Base-by-base conservation (phyloP, 768 basidiomycete genomes). In the Leccinellum albellum region DNA sequence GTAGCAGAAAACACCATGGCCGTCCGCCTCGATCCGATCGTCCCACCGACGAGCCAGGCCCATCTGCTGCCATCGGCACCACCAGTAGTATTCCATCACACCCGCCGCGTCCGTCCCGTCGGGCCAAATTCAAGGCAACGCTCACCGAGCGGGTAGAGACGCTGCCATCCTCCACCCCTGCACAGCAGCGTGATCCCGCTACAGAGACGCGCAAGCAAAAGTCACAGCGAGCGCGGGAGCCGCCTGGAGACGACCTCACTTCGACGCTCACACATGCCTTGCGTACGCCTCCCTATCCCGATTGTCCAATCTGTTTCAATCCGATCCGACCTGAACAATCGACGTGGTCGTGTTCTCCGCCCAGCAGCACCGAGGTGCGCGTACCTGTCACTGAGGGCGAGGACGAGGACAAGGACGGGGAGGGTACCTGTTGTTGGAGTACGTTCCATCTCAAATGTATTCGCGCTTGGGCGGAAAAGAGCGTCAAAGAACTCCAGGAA, bases 401-500 rank as follows among this genome's bases (percentile, higher is more conserved):
- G 46, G 61, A 47, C 55, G 56, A 68, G 62, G 58, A 54, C 52
- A 60, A 61, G 32, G 60, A 66, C 37, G 28, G 6, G 2, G 62
- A 64, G 26, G 70, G 61, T 6, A 85, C 85, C 57, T 90, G 85
- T 64, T 98, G 96, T 66, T 96, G 90, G 86, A 90, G 85, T 12
- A 85, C 91, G 0, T 94, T 97, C 66, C 96, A 98, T 73, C 76
- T 96, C 23, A 88, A 86, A 63, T 98, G 96, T 65, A 89, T 98
- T 62, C 79, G 82, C 8, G 81, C 88, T 1, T 98, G 96, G 96
- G 94, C 93, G 0, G 74, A 79, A 28, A 90, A 91, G 73, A 90
- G 87, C 64, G 84, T 87, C 50, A 86, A 88, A 67, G 88, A 87
- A 13, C 64, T 86, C 13, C 78, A 76, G 55, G 88, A 85, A 50